These are phyloP conservation scores for Alloascoidea africana DNA, from an alignment of 805 yeast species.

Conservation along the genomic window DNA sequence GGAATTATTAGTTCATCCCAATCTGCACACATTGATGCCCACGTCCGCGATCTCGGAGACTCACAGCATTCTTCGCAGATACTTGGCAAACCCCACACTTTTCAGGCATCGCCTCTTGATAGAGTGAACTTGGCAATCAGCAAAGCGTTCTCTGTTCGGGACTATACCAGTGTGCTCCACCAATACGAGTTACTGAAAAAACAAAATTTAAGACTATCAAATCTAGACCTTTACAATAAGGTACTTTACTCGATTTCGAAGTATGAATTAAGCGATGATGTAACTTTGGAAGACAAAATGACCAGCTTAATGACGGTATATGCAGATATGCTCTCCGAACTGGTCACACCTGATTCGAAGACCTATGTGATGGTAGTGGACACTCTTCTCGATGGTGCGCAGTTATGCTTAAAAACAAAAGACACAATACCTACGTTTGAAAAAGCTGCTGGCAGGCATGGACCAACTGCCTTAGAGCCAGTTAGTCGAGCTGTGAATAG, in stretches of 20 bases:
- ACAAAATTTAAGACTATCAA: no score
- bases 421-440: background rate
- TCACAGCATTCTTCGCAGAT: no score
- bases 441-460: background rate
- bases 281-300: background rate
- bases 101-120: no score
- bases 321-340: background rate
- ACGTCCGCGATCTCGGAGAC: no score
- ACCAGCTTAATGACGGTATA: background rate
- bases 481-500: background rate
- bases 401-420: background rate
- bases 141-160: no score
- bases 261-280: background rate
- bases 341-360: background rate
- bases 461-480: background rate
- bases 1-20: no score
- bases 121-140: no score
- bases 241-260: background rate
- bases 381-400: background rate
- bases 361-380: background rate
- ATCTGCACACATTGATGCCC: no score
- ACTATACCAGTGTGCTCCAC: background rate
- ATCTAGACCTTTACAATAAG: no score
- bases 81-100: no score
- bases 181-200: background rate